phyloP scores from a whole-genome alignment of 1,284 basidiomycete genomes.

The Tetrapyrgos nigripes region DNA sequence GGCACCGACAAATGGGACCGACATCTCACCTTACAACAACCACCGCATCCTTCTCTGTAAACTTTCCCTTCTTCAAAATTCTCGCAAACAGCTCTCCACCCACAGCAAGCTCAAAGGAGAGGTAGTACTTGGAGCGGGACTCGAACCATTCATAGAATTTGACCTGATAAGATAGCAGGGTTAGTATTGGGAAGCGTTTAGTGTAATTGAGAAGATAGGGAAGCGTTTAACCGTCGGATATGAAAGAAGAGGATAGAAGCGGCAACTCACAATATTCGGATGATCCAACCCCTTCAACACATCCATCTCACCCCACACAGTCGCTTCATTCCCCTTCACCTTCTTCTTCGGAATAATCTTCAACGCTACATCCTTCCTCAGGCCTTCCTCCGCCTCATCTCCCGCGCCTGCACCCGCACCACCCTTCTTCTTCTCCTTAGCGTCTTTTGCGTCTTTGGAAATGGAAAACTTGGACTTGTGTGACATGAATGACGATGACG shows the following conservation, averaged over 20 bases:
- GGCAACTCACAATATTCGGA: conserved; percentile 79
- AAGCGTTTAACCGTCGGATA: no score
- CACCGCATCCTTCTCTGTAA: conserved; percentile 89
- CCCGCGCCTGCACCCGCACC: not conserved
- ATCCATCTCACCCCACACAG: conserved; percentile 91
- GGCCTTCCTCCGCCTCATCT: conserved; percentile 20
- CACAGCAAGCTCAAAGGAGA: conserved; percentile 89
- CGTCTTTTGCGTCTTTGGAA: conserved; percentile 21
- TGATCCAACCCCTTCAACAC: conserved; percentile 88
- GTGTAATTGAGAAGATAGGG: not conserved
- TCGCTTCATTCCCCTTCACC: conserved; percentile 86
- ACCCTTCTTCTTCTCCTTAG: conserved; percentile 1
- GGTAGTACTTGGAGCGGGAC: conserved; percentile 88
- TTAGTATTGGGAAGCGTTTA: not conserved
- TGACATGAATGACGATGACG: conserved; percentile 28
- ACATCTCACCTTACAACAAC: conserved; percentile 63
- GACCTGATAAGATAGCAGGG: conserved; percentile 56
- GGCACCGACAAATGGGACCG: not conserved
- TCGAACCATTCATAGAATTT: conserved; percentile 96
- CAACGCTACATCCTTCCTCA: conserved; percentile 78
- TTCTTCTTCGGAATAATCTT: conserved; percentile 93
- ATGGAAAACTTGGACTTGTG: conserved; percentile 26
- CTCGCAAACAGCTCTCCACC: conserved; percentile 93
- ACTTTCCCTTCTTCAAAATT: conserved; percentile 83
- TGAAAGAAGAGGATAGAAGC: no score